phyloP scores from a whole-genome alignment of 768 basidiomycete genomes.

The Tylopilus cervinicoccineus region DNA sequence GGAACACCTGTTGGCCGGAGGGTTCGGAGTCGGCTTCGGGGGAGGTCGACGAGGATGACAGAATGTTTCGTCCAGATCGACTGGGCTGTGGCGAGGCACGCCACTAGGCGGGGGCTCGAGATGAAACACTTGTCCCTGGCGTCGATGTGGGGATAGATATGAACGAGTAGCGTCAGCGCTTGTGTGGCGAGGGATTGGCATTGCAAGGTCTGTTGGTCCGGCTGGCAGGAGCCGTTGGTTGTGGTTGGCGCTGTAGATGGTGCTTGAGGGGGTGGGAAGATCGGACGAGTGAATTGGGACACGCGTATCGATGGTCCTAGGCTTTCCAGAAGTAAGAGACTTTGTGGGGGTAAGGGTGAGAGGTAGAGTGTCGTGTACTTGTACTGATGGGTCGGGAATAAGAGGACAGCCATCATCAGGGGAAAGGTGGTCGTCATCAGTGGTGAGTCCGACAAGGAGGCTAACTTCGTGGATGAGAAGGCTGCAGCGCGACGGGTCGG shows the following conservation, averaged over 20 bases:
- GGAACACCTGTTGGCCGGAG: constrained; percentile 20
- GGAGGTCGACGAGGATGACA: constrained; percentile 16
- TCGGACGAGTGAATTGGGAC: neutral
- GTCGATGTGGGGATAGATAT: constrained; percentile 9
- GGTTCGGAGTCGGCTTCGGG: constrained; percentile 15
- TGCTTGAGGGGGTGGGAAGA: neutral
- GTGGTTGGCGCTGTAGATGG: neutral
- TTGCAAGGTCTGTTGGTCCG: neutral
- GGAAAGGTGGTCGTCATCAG: constrained; percentile 13
- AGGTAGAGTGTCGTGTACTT: constrained; percentile 14
- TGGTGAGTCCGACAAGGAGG: constrained; percentile 28
- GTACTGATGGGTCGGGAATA: neutral
- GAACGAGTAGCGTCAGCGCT: constrained; percentile 3
- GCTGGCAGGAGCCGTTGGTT: neutral
- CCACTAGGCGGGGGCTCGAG: constrained; percentile 2
- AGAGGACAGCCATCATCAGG: constrained; percentile 1
- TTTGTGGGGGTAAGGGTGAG: constrained; percentile 18
- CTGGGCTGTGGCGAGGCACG: neutral
- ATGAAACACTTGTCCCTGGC: constrained; percentile 28
- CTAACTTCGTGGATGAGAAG: constrained; percentile 30
- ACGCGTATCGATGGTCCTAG: neutral
- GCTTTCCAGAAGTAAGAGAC: constrained; percentile 15
- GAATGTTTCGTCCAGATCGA: constrained; percentile 12
- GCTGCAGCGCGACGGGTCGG: constrained; percentile 23
- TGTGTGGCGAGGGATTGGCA: constrained; percentile 11